Percentiles rank a stretch among this genome's conserved stretches.
These are phyloP conservation scores for Colletotrichum plurivorum DNA, from an alignment of 2,329 filamentous ascomycete species.

Conservation along the genomic window DNA sequence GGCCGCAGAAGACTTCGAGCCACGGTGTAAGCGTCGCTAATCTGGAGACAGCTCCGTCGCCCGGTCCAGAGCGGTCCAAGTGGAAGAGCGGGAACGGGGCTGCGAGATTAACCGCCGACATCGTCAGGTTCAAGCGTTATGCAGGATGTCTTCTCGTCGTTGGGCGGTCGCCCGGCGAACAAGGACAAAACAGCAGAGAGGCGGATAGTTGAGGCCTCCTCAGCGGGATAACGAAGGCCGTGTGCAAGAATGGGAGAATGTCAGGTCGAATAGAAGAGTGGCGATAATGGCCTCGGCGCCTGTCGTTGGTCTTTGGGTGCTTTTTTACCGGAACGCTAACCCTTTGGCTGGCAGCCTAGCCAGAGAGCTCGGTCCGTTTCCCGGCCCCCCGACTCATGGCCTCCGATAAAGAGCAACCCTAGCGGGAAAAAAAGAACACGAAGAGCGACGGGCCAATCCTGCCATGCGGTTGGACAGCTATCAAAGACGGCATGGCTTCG, in stretches of 20 bases:
- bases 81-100: neutral
- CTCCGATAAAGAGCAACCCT: constrained; percentile 3
- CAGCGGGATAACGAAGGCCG: constrained; percentile 1
- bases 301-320: constrained; percentile 18
- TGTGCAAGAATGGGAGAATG: constrained; percentile 2
- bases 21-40: constrained; percentile 14
- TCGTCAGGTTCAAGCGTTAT: constrained; percentile 1
- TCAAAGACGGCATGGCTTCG: constrained; percentile 32
- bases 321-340: constrained; percentile 21
- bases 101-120: constrained; percentile 3
- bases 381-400: constrained; percentile 19
- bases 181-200: constrained; percentile 14
- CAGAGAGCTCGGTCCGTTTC: constrained; percentile 34
- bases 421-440: constrained; percentile 15
- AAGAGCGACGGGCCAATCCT: constrained; percentile 30
- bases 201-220: neutral
- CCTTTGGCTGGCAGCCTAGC: constrained; percentile 11
- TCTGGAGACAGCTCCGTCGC: constrained; percentile 8
- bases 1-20: constrained; percentile 1
- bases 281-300: constrained; percentile 10
- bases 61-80: constrained; percentile 12
- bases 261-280: constrained; percentile 1
- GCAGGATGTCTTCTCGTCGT: constrained; percentile 8
- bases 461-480: constrained; percentile 18
- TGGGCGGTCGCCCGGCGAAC: constrained; percentile 1